Evolutionary conservation across 1,284 basidiomycete species (phyloP), one percentile per base, ranked within the genome.

Genomic region (Sporisorium scitamineum): DNA sequence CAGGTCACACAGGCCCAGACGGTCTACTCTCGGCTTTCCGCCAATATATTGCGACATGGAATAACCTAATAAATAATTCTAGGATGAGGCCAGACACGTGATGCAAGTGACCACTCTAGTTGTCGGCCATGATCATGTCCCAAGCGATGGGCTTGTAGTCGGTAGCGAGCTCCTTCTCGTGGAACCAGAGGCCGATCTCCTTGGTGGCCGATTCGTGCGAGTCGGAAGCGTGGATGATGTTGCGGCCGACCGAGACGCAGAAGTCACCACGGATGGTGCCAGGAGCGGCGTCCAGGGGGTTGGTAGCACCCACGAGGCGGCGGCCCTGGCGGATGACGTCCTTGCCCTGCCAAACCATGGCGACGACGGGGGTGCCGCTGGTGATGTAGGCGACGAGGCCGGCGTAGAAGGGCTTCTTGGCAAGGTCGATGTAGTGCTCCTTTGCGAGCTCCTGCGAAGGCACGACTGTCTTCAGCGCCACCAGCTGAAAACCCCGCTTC

Each of bases 121-220:
- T 81, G 67, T 81, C 80, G 22, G 78, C 67, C 70, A 78, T 76
- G 70, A 78, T 70, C 76, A 73, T 76, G 56, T 55, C 53, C 60
- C 81, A 86, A 54, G 85, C 85, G 48, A 82, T 82, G 45, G 86
- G 85, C 84, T 85, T 79, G 86, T 87, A 87, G 64, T 85, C 80
- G 45, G 70, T 67, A 66, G 83, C 84, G 56, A 87, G 82, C 82
- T 87, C 86, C 75, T 79, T 76, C 61, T 84, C 76, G 75, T 84
- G 82, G 85, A 87, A 88, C 87, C 87, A 87, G 50, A 87, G 86
- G 47, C 85, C 87, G 68, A 88, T 87, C 85, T 88, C 87, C 83
- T 87, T 80, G 80, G 87, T 87, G 47, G 87, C 87, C 54, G 86
- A 84, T 47, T 88, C 87, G 79, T 86, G 86, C 53, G 85, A 85